phyloP scores from a whole-genome alignment of 768 basidiomycete species.

The Russula lepida region DNA sequence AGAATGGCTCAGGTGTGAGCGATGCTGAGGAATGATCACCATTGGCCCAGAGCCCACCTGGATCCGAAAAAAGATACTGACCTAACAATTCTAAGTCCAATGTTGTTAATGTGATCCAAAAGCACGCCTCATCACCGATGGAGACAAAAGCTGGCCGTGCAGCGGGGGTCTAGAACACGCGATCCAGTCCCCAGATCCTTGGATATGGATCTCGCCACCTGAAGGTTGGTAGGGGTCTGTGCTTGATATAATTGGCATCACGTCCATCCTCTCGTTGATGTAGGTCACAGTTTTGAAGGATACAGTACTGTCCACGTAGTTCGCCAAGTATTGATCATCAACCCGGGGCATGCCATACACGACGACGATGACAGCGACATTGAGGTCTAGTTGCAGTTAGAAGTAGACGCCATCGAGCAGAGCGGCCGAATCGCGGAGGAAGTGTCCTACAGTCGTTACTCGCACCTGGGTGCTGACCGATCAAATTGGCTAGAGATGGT shows the following conservation, averaged over 20 bases:
- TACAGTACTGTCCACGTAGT: slow-evolving; percentile 18
- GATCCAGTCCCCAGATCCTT: slow-evolving; percentile 31
- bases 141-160: too few relatives aligned
- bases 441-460: slow-evolving; percentile 37
- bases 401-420: slow-evolving; percentile 27
- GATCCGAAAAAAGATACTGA: too few relatives aligned
- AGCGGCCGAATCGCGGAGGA: slow-evolving; percentile 26
- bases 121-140: too few relatives aligned
- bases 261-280: slow-evolving; percentile 34
- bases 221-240: slow-evolving; percentile 42
- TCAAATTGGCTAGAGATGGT: too few relatives aligned
- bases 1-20: too few relatives aligned
- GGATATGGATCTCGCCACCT: slow-evolving; percentile 51
- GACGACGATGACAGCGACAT: slow-evolving; percentile 32
- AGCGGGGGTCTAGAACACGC: slow-evolving; percentile 25
- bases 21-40: too few relatives aligned
- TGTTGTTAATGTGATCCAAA: too few relatives aligned
- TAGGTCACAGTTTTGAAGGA: slow-evolving; percentile 23
- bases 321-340: slow-evolving; percentile 31
- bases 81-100: not conserved
- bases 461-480: slow-evolving; percentile 31
- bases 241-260: slow-evolving; percentile 46
- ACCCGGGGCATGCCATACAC: slow-evolving; percentile 45
- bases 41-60: too few relatives aligned
- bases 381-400: slow-evolving; percentile 23